A percentile compares a stretch with the other conserved stretches of the same genome.
These are phyloP conservation scores for Fusarium sp. DNA, from an alignment of 2,329 filamentous ascomycete genomes.

Conservation along the genomic window DNA sequence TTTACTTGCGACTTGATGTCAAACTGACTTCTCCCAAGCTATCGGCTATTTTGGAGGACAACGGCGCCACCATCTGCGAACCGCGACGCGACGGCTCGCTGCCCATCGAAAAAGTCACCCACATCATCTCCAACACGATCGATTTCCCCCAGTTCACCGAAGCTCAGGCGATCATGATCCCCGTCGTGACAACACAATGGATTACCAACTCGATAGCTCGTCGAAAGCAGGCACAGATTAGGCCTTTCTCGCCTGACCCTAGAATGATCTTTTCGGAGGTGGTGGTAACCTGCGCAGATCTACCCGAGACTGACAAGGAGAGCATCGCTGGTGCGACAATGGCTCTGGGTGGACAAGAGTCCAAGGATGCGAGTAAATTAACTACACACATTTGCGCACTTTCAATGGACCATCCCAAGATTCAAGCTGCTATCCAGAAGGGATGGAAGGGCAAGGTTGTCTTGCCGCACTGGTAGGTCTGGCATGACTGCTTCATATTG, in stretches of 20 bases:
- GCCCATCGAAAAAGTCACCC: slow-evolving; percentile 61
- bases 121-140: slow-evolving; percentile 76
- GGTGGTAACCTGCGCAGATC: slow-evolving; percentile 81
- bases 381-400: slow-evolving; percentile 93
- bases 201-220: slow-evolving; percentile 76
- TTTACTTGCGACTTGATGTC: no score
- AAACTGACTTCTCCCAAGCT: slow-evolving; percentile 50
- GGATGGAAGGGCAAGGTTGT: slow-evolving; percentile 82
- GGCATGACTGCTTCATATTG: background rate
- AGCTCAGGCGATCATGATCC: slow-evolving; percentile 80
- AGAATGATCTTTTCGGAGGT: slow-evolving; percentile 90
- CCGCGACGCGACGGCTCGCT: slow-evolving; percentile 61
- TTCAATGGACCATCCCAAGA: slow-evolving; percentile 78
- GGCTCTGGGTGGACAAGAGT: slow-evolving; percentile 87
- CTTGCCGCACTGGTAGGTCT: slow-evolving; percentile 84
- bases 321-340: slow-evolving; percentile 90
- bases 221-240: slow-evolving; percentile 77
- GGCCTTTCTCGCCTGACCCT: slow-evolving; percentile 90
- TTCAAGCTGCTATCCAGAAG: slow-evolving; percentile 70
- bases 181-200: slow-evolving; percentile 87
- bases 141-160: slow-evolving; percentile 90
- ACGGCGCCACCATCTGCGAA: slow-evolving; percentile 63
- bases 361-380: slow-evolving; percentile 73
- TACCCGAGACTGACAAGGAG: slow-evolving; percentile 88
- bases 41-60: slow-evolving; percentile 56